phyloP scores from a whole-genome alignment of 2,329 filamentous ascomycete genomes.

The Paracamarosporium sp. region DNA sequence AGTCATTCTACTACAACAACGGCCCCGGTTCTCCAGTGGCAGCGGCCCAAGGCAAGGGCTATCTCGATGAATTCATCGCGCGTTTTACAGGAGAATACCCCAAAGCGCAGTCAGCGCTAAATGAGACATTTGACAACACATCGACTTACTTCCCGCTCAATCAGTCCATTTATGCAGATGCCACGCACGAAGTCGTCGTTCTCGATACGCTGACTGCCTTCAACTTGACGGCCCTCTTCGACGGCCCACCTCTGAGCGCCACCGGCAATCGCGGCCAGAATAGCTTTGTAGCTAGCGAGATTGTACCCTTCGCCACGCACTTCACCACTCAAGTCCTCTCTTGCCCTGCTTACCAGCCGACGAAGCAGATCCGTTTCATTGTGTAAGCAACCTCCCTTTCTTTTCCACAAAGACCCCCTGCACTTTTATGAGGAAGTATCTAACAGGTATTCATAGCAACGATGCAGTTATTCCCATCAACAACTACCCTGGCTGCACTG shows the following conservation, averaged over 20 bases:
- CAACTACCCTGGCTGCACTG: constrained; percentile 28
- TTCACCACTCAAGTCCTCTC: constrained; percentile 38
- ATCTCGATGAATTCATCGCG: constrained; percentile 36
- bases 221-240: constrained; percentile 39
- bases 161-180: constrained; percentile 52
- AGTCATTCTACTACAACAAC: constrained; percentile 44
- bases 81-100: constrained; percentile 36
- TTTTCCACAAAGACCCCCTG: no score
- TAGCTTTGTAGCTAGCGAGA: constrained; percentile 32
- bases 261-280: constrained; percentile 26
- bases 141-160: constrained; percentile 53
- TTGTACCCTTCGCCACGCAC: constrained; percentile 40
- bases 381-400: constrained; percentile 23
- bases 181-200: constrained; percentile 52
- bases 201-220: constrained; percentile 37
- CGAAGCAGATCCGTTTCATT: constrained; percentile 39
- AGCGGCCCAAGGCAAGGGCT: constrained; percentile 42
- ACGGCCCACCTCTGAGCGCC: constrained; percentile 28
- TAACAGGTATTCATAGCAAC: constrained; percentile 21
- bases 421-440: no score
- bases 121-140: constrained; percentile 47
- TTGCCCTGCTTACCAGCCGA: constrained; percentile 25
- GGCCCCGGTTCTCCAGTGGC: constrained; percentile 37
- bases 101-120: constrained; percentile 23
- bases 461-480: constrained; percentile 37